phyloP scores from a whole-genome alignment of 2,329 filamentous ascomycete species.

The Phaeophleospora eucalypticola region DNA sequence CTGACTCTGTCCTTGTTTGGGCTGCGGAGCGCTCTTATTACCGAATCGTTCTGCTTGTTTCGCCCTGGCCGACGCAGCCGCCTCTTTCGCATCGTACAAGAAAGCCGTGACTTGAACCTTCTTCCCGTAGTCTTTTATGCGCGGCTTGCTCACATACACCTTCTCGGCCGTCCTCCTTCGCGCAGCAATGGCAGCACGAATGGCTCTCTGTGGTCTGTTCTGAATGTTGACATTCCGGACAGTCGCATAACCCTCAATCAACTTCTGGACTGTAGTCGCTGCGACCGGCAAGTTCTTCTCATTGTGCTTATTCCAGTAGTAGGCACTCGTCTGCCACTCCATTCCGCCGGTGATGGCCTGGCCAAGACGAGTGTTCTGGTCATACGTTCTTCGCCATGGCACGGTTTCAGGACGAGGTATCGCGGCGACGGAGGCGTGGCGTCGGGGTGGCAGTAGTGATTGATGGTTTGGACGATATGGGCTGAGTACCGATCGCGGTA shows the following conservation, averaged over 20 bases:
- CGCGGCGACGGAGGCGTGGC: not conserved
- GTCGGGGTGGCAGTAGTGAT: too few relatives aligned
- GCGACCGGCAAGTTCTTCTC: conserved; percentile 21
- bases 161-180: conserved; percentile 22
- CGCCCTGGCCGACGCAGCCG: conserved; percentile 1
- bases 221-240: conserved; percentile 18
- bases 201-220: conserved; percentile 18
- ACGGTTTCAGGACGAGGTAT: not conserved
- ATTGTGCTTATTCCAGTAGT: conserved; percentile 25
- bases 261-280: conserved; percentile 20
- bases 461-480: not conserved
- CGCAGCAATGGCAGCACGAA: conserved; percentile 18
- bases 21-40: not conserved
- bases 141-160: conserved; percentile 22
- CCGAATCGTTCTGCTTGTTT: not conserved
- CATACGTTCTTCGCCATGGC: not conserved
- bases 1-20: not conserved
- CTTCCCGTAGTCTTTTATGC: conserved; percentile 26
- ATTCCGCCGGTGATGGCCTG: conserved; percentile 22
- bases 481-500: not conserved
- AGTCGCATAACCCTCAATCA: conserved; percentile 23
- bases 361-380: conserved; percentile 15
- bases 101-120: conserved; percentile 24
- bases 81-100: conserved; percentile 20
- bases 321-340: conserved; percentile 28